Evolutionary conservation across 2,329 filamentous ascomycete species (phyloP).

Genomic region (Nothophaeocryptopus gaeumannii): DNA sequence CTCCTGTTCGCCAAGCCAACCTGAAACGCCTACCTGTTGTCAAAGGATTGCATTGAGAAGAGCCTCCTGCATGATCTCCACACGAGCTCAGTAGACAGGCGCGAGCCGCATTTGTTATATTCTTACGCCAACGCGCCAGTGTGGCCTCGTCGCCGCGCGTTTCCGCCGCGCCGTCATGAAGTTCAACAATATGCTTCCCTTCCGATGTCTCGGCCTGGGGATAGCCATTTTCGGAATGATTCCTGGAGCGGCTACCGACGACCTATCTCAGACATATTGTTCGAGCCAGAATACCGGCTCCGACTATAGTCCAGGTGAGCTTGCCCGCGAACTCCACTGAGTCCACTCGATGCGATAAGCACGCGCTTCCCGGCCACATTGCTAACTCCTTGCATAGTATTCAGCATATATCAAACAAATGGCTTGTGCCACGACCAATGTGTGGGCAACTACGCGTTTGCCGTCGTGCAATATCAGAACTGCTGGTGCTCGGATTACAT

Average conservation of each 20-base stretch:
- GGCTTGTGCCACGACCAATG: constrained; percentile 66
- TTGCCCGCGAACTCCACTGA: constrained; percentile 18
- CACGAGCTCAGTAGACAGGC: constrained; percentile 12
- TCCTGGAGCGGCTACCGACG: constrained; percentile 16
- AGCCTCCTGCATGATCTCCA: constrained; percentile 15
- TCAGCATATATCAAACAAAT: constrained; percentile 58
- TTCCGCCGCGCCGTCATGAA: constrained; percentile 10
- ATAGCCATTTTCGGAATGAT: constrained; percentile 15
- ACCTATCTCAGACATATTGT: constrained; percentile 41
- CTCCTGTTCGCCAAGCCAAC: constrained; percentile 16
- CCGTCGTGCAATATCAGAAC: constrained; percentile 60
- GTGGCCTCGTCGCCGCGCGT: constrained; percentile 2
- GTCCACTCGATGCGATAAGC: constrained; percentile 1
- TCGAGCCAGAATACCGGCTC: constrained; percentile 45
- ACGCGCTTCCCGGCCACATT: constrained; percentile 2
- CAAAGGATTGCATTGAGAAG: neutral
- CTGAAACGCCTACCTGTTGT: constrained; percentile 5
- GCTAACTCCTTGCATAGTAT: constrained; percentile 26
- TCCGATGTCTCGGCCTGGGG: constrained; percentile 21
- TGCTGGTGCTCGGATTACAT: constrained; percentile 76
- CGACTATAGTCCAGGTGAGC: constrained; percentile 34
- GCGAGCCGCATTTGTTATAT: constrained; percentile 7
- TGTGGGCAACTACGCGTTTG: constrained; percentile 59
- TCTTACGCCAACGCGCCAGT: constrained; percentile 7
- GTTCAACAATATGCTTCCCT: constrained; percentile 30